A percentile compares a stretch with the other conserved stretches of the same genome.
These are phyloP conservation scores for Beta macrorhiza DNA, from an alignment of 179 eudicot species.

Conservation along the genomic window DNA sequence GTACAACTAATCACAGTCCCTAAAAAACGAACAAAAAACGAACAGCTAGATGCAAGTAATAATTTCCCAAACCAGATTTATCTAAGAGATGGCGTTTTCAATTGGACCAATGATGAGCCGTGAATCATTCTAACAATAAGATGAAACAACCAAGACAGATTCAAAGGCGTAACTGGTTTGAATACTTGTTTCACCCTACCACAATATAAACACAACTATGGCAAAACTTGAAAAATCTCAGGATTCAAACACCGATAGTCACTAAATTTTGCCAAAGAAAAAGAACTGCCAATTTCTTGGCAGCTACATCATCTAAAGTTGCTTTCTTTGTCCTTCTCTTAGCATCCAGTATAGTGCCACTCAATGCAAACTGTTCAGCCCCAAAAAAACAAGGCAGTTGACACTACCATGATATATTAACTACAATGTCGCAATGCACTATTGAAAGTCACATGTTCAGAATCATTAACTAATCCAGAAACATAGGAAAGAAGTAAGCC, in stretches of 20 bases:
- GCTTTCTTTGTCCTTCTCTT: neutral
- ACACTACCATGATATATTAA: neutral
- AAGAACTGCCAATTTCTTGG: neutral
- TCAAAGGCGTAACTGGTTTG: neutral
- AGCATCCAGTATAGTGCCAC: neutral
- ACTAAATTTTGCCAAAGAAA: neutral
- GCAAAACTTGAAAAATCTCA: neutral
- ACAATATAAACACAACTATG: neutral
- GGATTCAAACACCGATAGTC: neutral
- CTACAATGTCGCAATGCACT: too few species aligned
- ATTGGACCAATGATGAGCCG: neutral
- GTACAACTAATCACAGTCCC: neutral
- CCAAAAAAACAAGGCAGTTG: neutral
- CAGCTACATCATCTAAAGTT: neutral
- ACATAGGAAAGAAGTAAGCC: too few species aligned
- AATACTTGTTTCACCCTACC: neutral
- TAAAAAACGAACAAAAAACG: too few species aligned
- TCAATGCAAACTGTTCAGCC: neutral
- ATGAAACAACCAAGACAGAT: neutral
- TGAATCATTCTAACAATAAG: neutral
- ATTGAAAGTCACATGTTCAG: neutral
- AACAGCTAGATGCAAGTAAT: neutral
- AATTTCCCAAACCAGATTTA: neutral
- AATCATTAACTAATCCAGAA: neutral
- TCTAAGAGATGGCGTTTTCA: neutral